Evolutionary conservation across 148 eudicot species (phyloP).

Genomic region (Nepenthes gracilis): DNA sequence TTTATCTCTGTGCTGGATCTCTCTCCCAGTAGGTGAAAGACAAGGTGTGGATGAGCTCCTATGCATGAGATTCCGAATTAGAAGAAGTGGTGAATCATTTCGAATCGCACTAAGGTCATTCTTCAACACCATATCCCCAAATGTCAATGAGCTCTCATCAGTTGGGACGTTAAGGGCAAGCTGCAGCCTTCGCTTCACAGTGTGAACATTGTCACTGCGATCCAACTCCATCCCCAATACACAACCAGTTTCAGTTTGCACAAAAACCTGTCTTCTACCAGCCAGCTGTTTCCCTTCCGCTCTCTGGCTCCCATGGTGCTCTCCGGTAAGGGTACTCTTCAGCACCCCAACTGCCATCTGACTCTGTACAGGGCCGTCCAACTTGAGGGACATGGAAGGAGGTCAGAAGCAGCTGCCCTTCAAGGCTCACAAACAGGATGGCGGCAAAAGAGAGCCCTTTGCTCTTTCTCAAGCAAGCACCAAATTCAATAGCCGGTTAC

Average conservation of each 20-base stretch:
- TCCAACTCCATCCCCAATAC: conserved; percentile 92
- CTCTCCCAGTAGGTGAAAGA: conserved; percentile 69
- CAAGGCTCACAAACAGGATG: conserved; percentile 24
- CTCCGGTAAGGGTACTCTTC: conserved; percentile 48
- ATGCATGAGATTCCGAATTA: conserved; percentile 59
- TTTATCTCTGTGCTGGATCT: conserved; percentile 52
- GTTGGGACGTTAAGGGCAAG: conserved; percentile 66
- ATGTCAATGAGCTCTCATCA: conserved; percentile 81
- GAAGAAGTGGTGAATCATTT: conserved; percentile 75
- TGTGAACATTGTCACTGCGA: conserved; percentile 82
- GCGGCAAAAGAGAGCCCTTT: conserved; percentile 33
- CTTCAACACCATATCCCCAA: conserved; percentile 83
- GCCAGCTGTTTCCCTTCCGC: conserved; percentile 34
- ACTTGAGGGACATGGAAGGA: conserved; percentile 48
- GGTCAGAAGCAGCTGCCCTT: conserved; percentile 6
- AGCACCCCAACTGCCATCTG: conserved; percentile 66
- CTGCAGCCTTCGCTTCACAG: conserved; percentile 82
- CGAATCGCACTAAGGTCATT: conserved; percentile 80
- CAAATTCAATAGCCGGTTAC: conserved; percentile 32
- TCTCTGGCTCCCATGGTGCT: conserved; percentile 35
- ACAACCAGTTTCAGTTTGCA: conserved; percentile 86
- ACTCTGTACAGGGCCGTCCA: conserved; percentile 77
- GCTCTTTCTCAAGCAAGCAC: conserved; percentile 28
- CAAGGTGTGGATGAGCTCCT: conserved; percentile 97
- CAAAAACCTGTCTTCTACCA: conserved; percentile 79